phyloP scores from a whole-genome alignment of 2,329 filamentous ascomycete genomes.

The Fusarium tuaranense region DNA sequence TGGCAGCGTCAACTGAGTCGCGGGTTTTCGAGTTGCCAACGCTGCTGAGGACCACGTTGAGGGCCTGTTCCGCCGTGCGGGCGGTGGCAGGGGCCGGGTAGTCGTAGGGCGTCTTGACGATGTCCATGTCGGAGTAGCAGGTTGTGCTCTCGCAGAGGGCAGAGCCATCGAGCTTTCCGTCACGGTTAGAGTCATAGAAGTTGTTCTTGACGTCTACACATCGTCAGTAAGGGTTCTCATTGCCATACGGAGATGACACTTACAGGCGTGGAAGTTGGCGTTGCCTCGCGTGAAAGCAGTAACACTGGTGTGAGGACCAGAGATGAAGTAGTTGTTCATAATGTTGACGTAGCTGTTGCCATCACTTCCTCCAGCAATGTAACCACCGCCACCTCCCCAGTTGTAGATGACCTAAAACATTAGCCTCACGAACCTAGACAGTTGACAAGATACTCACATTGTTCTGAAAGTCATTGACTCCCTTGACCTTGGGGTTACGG shows the following conservation, averaged over 20 bases:
- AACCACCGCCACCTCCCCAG: constrained; percentile 65
- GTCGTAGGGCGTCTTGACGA: constrained; percentile 53
- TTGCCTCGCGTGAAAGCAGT: constrained; percentile 68
- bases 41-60: constrained; percentile 53
- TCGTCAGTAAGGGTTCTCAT: not conserved
- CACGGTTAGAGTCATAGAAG: constrained; percentile 62
- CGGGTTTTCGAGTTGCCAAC: constrained; percentile 58
- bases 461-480: constrained; percentile 65
- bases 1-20: constrained; percentile 56
- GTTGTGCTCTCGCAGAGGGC: constrained; percentile 55
- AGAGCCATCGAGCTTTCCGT: constrained; percentile 62
- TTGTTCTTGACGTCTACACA: constrained; percentile 59
- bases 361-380: constrained; percentile 64
- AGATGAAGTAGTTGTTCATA: constrained; percentile 68
- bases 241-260: too few species aligned
- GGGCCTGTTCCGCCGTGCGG: constrained; percentile 53
- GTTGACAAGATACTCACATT: constrained; percentile 39
- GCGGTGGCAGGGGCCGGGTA: constrained; percentile 57
- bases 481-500: constrained; percentile 68
- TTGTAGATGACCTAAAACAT: constrained; percentile 62
- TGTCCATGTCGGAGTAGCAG: constrained; percentile 61
- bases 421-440: not conserved
- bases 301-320: constrained; percentile 61
- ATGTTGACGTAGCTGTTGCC: constrained; percentile 63
- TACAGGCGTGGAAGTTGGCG: constrained; percentile 62